Conservation (phyloP, 1,284 basidiomycete species). For the Cutaneotrichosporon daszewskae region DNA sequence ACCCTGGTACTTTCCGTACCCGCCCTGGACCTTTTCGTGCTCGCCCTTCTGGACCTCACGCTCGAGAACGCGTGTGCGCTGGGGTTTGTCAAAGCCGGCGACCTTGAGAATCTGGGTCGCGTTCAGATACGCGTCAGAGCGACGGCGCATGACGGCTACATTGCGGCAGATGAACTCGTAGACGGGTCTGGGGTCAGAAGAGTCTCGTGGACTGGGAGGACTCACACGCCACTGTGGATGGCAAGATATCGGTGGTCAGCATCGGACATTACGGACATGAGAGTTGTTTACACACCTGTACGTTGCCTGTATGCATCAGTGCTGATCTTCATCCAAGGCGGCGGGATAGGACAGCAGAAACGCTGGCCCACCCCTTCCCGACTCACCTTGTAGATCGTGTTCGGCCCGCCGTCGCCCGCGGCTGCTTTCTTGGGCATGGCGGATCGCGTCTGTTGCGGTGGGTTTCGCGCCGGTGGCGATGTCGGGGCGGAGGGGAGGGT, state of each 20-base stretch:
- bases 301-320: conserved; percentile 20
- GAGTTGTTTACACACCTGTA: conserved; percentile 22
- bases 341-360: too few relatives aligned
- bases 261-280: neutral
- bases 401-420: conserved; percentile 25
- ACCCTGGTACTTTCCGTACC: conserved; percentile 99
- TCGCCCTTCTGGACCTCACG: conserved; percentile 97
- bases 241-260: conserved; percentile 6
- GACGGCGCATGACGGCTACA: conserved; percentile 94
- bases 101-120: conserved; percentile 99
- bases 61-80: conserved; percentile 92
- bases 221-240: conserved; percentile 46
- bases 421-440: conserved; percentile 28
- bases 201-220: conserved; percentile 2
- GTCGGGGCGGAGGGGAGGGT: neutral
- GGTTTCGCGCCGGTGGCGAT: too few relatives aligned
- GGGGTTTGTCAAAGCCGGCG: conserved; percentile 98
- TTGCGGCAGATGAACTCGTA: conserved; percentile 74
- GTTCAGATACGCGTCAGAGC: conserved; percentile 95
- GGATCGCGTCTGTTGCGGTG: conserved; percentile 2
- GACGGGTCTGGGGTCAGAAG: conserved; percentile 35
- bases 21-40: conserved; percentile 99
- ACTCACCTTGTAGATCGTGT: conserved; percentile 40
- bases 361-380: neutral
- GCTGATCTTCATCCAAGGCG: too few relatives aligned